Evolutionary conservation across 768 basidiomycete genomes (phyloP).

Genomic region (Dictyophora rubrovolvata): DNA sequence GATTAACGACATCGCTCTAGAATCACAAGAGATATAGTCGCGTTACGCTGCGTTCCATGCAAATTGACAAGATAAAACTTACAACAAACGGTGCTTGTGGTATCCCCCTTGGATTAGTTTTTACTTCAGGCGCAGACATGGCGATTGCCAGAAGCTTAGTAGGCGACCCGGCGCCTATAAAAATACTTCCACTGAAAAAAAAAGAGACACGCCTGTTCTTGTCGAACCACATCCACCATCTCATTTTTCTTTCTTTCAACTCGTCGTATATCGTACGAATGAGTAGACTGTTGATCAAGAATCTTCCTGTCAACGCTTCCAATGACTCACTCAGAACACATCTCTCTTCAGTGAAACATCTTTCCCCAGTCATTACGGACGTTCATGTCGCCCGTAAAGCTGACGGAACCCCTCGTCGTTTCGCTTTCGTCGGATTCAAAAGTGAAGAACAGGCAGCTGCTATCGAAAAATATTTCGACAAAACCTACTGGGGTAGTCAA

Average conservation of each 20-base stretch:
- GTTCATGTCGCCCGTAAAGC: slow-evolving; percentile 66
- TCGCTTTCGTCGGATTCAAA: slow-evolving; percentile 92
- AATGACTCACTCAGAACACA: slow-evolving; percentile 54
- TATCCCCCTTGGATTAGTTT: slow-evolving; percentile 85
- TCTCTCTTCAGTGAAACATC: slow-evolving; percentile 43
- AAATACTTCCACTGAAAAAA: neutral
- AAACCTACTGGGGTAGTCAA: slow-evolving; percentile 72
- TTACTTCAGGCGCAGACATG: slow-evolving; percentile 16
- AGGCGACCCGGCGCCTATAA: neutral
- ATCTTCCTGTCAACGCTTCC: slow-evolving; percentile 62
- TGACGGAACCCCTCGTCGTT: slow-evolving; percentile 74
- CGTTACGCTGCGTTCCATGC: neutral
- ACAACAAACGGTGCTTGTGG: slow-evolving; percentile 95
- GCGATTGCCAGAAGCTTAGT: neutral
- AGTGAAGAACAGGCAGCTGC: slow-evolving; percentile 60
- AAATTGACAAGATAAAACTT: slow-evolving; percentile 22
- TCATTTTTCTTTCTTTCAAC: too few relatives aligned
- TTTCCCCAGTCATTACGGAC: slow-evolving; percentile 73
- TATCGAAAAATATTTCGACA: slow-evolving; percentile 78
- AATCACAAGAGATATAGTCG: neutral
- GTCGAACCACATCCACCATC: neutral
- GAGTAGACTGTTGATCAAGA: slow-evolving; percentile 81
- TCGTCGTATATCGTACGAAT: slow-evolving; percentile 25
- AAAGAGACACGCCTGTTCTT: neutral
- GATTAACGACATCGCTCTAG: slow-evolving; percentile 81